A percentile compares a stretch with the other conserved stretches of the same genome.
Conservation (phyloP, 2,329 filamentous ascomycete genomes). For the Aspergillus terreus region DNA sequence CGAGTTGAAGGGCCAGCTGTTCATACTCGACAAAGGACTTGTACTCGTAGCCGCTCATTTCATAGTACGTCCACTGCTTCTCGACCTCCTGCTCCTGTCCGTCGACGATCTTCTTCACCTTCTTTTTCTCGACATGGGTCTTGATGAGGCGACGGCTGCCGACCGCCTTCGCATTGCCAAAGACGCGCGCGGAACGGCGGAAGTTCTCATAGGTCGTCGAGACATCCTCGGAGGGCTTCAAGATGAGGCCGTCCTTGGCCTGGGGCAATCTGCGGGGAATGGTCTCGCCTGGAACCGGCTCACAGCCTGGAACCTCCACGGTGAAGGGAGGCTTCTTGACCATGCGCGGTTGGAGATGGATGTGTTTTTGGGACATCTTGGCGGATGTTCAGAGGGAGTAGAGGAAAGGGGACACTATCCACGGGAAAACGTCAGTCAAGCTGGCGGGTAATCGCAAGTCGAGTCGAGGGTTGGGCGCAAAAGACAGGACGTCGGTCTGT, state of each 20-base stretch:
- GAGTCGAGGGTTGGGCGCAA: background rate
- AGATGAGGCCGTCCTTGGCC: conserved; percentile 66
- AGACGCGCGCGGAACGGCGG: conserved; percentile 61
- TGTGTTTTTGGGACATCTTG: conserved; percentile 32
- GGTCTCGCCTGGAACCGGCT: conserved; percentile 74
- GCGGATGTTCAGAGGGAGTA: background rate
- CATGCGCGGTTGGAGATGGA: conserved; percentile 45
- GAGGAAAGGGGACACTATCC: background rate
- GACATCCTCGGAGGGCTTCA: conserved; percentile 64
- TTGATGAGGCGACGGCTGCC: conserved; percentile 71
- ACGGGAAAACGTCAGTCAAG: background rate
- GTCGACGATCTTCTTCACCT: conserved; percentile 82
- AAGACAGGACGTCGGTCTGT: too few species aligned
- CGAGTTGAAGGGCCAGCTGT: conserved; percentile 64
- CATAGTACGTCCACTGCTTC: conserved; percentile 89
- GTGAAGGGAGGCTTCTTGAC: conserved; percentile 71
- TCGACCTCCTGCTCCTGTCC: conserved; percentile 75
- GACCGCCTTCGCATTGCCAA: conserved; percentile 61
- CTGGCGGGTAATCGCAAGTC: background rate
- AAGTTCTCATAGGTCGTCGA: conserved; percentile 77
- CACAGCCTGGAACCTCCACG: conserved; percentile 64
- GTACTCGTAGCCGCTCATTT: conserved; percentile 74
- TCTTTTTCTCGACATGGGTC: conserved; percentile 80
- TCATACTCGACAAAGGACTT: conserved; percentile 77
- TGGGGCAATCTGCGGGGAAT: conserved; percentile 72